These are phyloP conservation scores for Starmerella khaoyaiensis DNA, from an alignment of 805 yeast genomes.

Conservation along the genomic window DNA sequence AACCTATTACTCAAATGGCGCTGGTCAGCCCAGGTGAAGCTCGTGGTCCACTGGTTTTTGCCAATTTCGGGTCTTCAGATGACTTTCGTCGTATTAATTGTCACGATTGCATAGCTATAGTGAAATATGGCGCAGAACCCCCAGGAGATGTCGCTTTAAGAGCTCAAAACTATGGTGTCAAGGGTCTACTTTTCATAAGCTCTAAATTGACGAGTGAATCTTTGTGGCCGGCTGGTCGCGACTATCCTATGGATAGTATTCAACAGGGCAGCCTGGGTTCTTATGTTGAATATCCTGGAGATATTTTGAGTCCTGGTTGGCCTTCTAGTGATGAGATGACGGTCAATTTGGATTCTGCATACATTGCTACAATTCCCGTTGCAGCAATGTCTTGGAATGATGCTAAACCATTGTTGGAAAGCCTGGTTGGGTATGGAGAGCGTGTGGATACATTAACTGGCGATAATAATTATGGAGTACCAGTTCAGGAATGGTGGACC, in stretches of 20 bases:
- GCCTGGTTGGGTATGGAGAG: conserved; percentile 31
- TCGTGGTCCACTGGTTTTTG: conserved; percentile 45
- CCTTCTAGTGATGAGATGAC: conserved; percentile 34
- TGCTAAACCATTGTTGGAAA: conserved; percentile 35
- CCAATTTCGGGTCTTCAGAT: conserved; percentile 45
- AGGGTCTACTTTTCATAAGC: conserved; percentile 56
- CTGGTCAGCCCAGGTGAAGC: conserved; percentile 48
- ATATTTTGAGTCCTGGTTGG: conserved; percentile 70
- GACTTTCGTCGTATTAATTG: conserved; percentile 33
- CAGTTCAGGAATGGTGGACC: conserved; percentile 34
- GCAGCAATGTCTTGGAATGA: conserved; percentile 69
- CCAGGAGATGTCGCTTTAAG: conserved; percentile 39
- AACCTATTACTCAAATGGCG: conserved; percentile 33
- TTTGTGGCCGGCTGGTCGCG: conserved; percentile 27
- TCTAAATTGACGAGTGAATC: conserved; percentile 24
- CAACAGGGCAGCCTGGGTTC: conserved; percentile 34
- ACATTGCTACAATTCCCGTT: conserved; percentile 60
- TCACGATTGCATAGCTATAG: conserved; percentile 42
- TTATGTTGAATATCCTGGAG: conserved; percentile 57
- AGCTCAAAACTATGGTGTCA: conserved; percentile 47
- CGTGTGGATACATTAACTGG: conserved; percentile 17
- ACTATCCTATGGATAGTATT: conserved; percentile 35
- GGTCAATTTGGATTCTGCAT: conserved; percentile 36
- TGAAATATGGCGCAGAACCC: conserved; percentile 44
- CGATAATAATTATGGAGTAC: conserved; percentile 25